Evolutionary conservation across 2,329 filamentous ascomycete species (phyloP).

Genomic region (Alternaria sp.): DNA sequence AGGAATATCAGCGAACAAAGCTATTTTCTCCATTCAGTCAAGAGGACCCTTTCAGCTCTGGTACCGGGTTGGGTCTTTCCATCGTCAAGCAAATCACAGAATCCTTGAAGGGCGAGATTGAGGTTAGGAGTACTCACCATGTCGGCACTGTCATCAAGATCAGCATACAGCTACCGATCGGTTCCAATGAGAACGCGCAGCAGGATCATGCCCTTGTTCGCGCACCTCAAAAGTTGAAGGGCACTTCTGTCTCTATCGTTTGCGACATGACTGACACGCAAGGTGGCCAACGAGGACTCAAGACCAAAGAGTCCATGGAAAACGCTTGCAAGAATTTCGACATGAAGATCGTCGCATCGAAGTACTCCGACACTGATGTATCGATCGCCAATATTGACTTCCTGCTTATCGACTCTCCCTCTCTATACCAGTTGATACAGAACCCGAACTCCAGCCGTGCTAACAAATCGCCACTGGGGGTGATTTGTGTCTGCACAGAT

Average conservation of each 20-base stretch:
- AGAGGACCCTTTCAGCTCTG: conserved; percentile 46
- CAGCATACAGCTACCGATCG: conserved; percentile 31
- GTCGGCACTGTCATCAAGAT: conserved; percentile 43
- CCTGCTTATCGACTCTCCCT: conserved; percentile 39
- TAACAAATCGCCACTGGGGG: conserved; percentile 29
- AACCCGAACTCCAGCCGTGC: conserved; percentile 24
- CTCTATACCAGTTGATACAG: conserved; percentile 33
- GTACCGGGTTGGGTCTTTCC: conserved; percentile 47
- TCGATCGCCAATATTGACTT: conserved; percentile 33
- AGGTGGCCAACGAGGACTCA: conserved; percentile 34
- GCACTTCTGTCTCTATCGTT: conserved; percentile 32
- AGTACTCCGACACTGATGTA: conserved; percentile 22
- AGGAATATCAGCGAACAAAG: conserved; percentile 44
- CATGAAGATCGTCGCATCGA: conserved; percentile 28
- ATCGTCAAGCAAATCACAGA: conserved; percentile 51
- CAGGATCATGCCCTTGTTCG: conserved; percentile 24
- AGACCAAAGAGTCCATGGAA: conserved; percentile 38
- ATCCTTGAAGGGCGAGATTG: conserved; percentile 43
- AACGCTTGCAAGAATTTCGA: conserved; percentile 37
- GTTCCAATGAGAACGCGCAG: conserved; percentile 23
- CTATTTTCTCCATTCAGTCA: conserved; percentile 49
- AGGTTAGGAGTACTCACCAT: conserved; percentile 40
- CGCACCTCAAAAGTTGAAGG: conserved; percentile 30
- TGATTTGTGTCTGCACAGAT: conserved; percentile 44
- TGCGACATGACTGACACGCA: conserved; percentile 33